These are phyloP conservation scores for Porogramme epimiltina DNA, from an alignment of 1,284 basidiomycete genomes.

Conservation along the genomic window DNA sequence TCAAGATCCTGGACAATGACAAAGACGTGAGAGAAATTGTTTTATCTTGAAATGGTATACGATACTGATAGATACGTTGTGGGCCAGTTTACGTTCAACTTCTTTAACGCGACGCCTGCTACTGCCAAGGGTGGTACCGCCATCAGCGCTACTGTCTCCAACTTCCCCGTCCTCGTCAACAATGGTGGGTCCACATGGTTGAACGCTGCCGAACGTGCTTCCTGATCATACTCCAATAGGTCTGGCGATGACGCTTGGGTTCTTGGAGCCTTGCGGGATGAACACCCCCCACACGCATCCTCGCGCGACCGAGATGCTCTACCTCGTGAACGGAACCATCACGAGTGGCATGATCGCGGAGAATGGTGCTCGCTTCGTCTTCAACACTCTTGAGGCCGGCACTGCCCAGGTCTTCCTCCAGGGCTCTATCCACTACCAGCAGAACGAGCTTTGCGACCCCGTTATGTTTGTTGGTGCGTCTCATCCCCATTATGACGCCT, in stretches of 20 bases:
- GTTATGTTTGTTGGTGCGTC: constrained; percentile 23
- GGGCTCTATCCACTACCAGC: constrained; percentile 39
- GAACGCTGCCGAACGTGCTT: not conserved
- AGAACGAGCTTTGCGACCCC: constrained; percentile 34
- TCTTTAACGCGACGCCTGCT: constrained; percentile 23
- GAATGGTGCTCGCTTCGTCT: constrained; percentile 37
- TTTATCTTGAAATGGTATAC: not conserved
- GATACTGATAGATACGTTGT: not conserved
- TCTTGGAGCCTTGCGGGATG: constrained; percentile 36
- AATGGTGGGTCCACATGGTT: constrained; percentile 15
- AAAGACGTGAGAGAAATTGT: constrained; percentile 18
- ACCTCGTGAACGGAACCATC: constrained; percentile 35
- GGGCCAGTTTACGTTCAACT: constrained; percentile 32
- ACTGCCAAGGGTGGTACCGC: constrained; percentile 29
- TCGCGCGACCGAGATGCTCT: constrained; percentile 39
- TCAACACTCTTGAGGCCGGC: constrained; percentile 34
- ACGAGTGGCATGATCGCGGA: constrained; percentile 37
- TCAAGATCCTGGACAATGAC: constrained; percentile 28
- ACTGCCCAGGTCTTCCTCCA: constrained; percentile 37
- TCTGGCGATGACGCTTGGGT: constrained; percentile 30
- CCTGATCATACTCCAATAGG: constrained; percentile 4
- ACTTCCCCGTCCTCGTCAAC: constrained; percentile 32
- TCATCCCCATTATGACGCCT: too few relatives aligned
- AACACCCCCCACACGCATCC: constrained; percentile 42
- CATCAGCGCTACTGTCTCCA: constrained; percentile 26